Conservation (phyloP, 129 eudicot species). For the Flaveria ramosissima region DNA sequence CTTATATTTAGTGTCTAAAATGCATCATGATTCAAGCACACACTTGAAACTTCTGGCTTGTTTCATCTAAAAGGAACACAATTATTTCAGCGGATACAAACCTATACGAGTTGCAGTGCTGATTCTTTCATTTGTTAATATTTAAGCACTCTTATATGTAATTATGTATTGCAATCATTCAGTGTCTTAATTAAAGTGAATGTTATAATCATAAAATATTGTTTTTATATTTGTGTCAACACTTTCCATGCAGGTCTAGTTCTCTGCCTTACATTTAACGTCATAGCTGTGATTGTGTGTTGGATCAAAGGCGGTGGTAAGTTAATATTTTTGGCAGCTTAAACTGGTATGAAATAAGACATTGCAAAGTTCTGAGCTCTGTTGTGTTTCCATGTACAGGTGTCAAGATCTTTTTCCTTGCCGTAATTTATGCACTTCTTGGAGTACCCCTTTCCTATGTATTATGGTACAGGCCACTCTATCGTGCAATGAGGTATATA, state of each 20-base stretch:
- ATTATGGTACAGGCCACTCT: constrained; percentile 93
- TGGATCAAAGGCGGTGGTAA: constrained; percentile 96
- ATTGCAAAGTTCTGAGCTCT: constrained; percentile 13
- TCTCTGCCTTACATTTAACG: constrained; percentile 77
- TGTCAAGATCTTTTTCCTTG: constrained; percentile 86
- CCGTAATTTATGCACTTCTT: constrained; percentile 76
- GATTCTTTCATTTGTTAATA: neutral
- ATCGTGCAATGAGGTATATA: constrained; percentile 87
- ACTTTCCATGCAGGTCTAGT: constrained; percentile 69
- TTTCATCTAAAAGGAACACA: constrained; percentile 16
- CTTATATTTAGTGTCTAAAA: neutral
- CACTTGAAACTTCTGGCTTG: neutral
- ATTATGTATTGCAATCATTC: constrained; percentile 9
- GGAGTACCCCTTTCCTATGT: constrained; percentile 91
- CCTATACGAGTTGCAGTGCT: constrained; percentile 15
- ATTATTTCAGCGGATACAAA: neutral
- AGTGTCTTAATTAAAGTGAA: neutral
- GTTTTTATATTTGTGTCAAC: neutral
- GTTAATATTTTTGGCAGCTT: constrained; percentile 22
- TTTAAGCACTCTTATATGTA: constrained; percentile 8
- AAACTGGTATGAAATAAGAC: constrained; percentile 15
- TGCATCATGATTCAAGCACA: constrained; percentile 1
- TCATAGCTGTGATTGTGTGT: constrained; percentile 78
- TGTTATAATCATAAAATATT: constrained; percentile 8
- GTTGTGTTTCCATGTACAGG: constrained; percentile 46